These are phyloP conservation scores for Fusarium sp. DNA, from an alignment of 2,329 filamentous ascomycete species.

Conservation along the genomic window DNA sequence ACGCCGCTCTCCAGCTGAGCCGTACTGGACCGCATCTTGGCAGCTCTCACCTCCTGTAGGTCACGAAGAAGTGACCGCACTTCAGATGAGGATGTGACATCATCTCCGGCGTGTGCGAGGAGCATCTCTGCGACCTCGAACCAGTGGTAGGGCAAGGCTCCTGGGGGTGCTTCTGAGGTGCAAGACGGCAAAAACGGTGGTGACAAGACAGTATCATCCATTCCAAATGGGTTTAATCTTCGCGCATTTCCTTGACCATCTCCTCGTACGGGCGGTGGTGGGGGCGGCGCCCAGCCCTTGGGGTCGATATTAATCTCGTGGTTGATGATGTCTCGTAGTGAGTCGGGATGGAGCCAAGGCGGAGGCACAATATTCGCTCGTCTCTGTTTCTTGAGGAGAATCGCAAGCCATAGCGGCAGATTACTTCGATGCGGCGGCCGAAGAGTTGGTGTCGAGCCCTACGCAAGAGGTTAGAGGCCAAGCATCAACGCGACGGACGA, in stretches of 20 bases:
- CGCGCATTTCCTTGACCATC: slow-evolving; percentile 58
- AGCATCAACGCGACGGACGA: slow-evolving; percentile 18
- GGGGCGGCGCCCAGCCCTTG: slow-evolving; percentile 80
- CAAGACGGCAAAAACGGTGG: slow-evolving; percentile 85
- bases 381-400: slow-evolving; percentile 93
- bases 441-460: slow-evolving; percentile 83
- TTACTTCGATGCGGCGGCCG: slow-evolving; percentile 83
- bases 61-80: slow-evolving; percentile 82
- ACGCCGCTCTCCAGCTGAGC: slow-evolving; percentile 76
- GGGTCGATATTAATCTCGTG: slow-evolving; percentile 80
- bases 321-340: slow-evolving; percentile 80
- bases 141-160: slow-evolving; percentile 93
- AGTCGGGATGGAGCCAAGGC: slow-evolving; percentile 83
- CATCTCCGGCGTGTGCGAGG: slow-evolving; percentile 85
- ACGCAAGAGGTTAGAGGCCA: slow-evolving; percentile 30
- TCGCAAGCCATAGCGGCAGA: slow-evolving; percentile 92
- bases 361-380: slow-evolving; percentile 94
- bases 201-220: slow-evolving; percentile 56
- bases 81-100: slow-evolving; percentile 78
- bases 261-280: slow-evolving; percentile 68
- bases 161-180: slow-evolving; percentile 73
- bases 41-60: slow-evolving; percentile 86
- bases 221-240: slow-evolving; percentile 42
- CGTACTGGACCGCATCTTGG: slow-evolving; percentile 84
- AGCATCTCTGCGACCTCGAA: slow-evolving; percentile 89